phyloP scores from a whole-genome alignment of 208 protist genomes.

The Crithidia sp. region DNA sequence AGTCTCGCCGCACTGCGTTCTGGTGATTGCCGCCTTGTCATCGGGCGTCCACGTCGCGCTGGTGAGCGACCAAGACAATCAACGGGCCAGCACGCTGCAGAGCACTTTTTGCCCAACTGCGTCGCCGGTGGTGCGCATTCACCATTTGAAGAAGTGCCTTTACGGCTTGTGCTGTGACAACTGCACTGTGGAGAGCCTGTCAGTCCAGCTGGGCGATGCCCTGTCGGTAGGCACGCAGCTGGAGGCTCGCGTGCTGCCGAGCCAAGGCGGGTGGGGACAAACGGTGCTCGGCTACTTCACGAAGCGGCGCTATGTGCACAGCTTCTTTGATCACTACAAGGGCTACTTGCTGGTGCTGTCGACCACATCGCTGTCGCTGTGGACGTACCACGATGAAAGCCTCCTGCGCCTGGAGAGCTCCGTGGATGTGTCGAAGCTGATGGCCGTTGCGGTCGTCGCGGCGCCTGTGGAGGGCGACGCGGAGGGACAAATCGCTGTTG shows the following conservation, averaged over 20 bases:
- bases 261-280: conserved; percentile 11
- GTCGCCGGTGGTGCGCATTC: conserved; percentile 39
- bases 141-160: conserved; percentile 51
- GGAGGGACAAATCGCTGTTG: conserved; percentile 27
- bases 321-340: conserved; percentile 42
- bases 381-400: conserved; percentile 29
- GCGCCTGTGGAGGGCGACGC: conserved; percentile 9
- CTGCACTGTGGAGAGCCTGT: conserved; percentile 55
- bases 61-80: conserved; percentile 31
- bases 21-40: conserved; percentile 62
- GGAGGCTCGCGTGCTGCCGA: conserved; percentile 23
- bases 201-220: conserved; percentile 18
- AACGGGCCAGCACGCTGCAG: conserved; percentile 20
- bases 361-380: conserved; percentile 30
- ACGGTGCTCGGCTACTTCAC: conserved; percentile 26
- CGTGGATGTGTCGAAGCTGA: conserved; percentile 1
- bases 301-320: conserved; percentile 40
- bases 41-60: conserved; percentile 55
- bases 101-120: conserved; percentile 35
- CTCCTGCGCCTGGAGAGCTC: conserved; percentile 24
- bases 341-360: conserved; percentile 49
- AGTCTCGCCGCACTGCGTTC: conserved; percentile 27
- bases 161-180: conserved; percentile 70
- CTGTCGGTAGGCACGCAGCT: conserved; percentile 10
- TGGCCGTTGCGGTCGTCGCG: conserved; percentile 34